Conservation (phyloP, 2,329 filamentous ascomycete species). For the Colletotrichum kahawae region DNA sequence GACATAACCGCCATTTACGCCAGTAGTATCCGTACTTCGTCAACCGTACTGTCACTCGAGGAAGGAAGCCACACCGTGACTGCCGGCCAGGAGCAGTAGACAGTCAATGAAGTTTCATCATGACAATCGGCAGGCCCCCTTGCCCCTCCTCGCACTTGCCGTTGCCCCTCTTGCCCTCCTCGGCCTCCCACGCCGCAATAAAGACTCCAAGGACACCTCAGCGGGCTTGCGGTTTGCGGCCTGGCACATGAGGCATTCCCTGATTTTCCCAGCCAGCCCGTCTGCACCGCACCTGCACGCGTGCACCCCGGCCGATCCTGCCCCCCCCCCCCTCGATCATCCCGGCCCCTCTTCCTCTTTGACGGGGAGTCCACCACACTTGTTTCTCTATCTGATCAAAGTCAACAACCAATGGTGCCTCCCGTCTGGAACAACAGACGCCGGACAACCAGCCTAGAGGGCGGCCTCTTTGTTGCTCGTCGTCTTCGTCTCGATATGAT, state of each 20-base stretch:
- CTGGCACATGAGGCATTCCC: constrained; percentile 10
- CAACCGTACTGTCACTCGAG: background rate
- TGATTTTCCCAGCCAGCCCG: background rate
- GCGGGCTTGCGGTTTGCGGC: background rate
- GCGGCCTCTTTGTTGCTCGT: constrained; percentile 11
- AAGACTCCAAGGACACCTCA: background rate
- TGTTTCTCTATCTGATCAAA: background rate
- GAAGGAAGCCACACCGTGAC: background rate
- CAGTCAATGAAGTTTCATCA: background rate
- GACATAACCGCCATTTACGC: background rate
- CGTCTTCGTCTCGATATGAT: background rate
- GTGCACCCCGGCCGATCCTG: constrained; percentile 5
- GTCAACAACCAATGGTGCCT: background rate
- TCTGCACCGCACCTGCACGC: background rate
- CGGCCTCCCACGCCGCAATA: background rate
- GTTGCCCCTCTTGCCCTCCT: background rate
- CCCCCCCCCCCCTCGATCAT: background rate
- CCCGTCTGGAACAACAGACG: background rate
- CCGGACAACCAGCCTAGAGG: background rate
- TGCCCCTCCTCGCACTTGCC: background rate
- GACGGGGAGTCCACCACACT: background rate
- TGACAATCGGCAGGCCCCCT: background rate
- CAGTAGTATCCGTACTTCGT: no score
- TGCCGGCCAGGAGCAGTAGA: background rate
- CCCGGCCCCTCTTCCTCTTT: background rate